Conservation (phyloP, 352 stramenopile genomes). For the Blastocystis sp. region DNA sequence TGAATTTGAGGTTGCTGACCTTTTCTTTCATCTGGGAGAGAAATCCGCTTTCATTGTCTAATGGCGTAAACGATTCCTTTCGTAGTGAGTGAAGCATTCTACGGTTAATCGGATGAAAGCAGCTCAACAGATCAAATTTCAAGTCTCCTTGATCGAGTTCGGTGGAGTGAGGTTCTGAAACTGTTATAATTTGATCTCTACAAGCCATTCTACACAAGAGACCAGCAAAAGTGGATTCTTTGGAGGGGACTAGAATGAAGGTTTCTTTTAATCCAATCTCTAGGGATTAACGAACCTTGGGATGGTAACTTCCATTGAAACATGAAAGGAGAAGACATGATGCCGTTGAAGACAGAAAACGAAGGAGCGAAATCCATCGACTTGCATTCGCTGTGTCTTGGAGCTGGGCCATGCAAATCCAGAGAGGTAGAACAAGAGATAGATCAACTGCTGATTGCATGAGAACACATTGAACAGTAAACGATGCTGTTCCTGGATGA, state of each 20-base stretch:
- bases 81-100: constrained; percentile 53
- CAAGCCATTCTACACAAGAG: constrained; percentile 31
- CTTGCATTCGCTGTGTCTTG: not conserved
- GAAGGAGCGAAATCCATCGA: constrained; percentile 4
- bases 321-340: not conserved
- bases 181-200: constrained; percentile 8
- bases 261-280: constrained; percentile 37
- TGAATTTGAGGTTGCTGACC: not conserved
- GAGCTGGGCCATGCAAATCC: not conserved
- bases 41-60: not conserved
- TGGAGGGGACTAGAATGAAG: not conserved
- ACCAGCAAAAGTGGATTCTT: not conserved
- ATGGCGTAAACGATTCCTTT: not conserved
- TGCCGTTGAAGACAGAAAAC: not conserved
- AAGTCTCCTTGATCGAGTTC: not conserved
- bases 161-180: not conserved
- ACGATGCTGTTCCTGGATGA: not conserved
- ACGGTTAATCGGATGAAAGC: not conserved
- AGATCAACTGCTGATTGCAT: constrained; percentile 22
- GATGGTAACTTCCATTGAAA: not conserved
- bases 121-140: constrained; percentile 41
- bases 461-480: not conserved
- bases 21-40: constrained; percentile 22
- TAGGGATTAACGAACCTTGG: not conserved
- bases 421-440: constrained; percentile 1